Conservation (phyloP, 2,329 filamentous ascomycete species). For the Fusarium bactridioides region DNA sequence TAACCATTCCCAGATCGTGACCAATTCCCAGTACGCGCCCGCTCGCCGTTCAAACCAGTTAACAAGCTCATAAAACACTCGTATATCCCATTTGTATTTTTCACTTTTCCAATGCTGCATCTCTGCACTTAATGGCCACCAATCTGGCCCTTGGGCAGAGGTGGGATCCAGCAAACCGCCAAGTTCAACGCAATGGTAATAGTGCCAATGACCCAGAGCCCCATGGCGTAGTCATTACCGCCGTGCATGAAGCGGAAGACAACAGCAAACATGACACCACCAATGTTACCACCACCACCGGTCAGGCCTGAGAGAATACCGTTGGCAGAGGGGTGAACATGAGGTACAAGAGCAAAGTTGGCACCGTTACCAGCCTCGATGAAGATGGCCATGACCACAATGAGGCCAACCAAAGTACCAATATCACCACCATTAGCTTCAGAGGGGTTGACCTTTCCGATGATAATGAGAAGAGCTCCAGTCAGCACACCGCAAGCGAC, state of each 20-base stretch:
- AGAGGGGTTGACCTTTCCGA: conserved; percentile 70
- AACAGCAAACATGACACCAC: conserved; percentile 87
- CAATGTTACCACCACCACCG: conserved; percentile 83
- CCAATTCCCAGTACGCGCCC: conserved; percentile 12
- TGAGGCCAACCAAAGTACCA: conserved; percentile 76
- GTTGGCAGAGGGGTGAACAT: conserved; percentile 85
- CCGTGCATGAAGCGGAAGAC: conserved; percentile 74
- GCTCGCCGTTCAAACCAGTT: not conserved
- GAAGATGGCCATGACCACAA: conserved; percentile 82
- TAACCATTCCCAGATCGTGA: not conserved
- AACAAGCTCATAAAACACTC: not conserved
- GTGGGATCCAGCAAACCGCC: conserved; percentile 63
- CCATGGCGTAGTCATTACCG: conserved; percentile 70
- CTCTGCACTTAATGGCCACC: conserved; percentile 38
- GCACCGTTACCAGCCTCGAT: conserved; percentile 85
- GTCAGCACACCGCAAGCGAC: conserved; percentile 63
- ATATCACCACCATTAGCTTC: conserved; percentile 49
- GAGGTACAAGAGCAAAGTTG: conserved; percentile 86
- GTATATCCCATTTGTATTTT: not conserved
- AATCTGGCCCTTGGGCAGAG: conserved; percentile 59
- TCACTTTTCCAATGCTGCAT: not conserved
- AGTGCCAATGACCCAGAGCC: conserved; percentile 83
- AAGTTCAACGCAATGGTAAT: conserved; percentile 77
- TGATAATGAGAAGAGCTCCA: conserved; percentile 67
- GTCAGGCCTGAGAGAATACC: conserved; percentile 79